Evolutionary conservation across 2,329 filamentous ascomycete species (phyloP), one percentile per base, ranked within the genome.

Genomic region (Dryadomyces quercivorus): DNA sequence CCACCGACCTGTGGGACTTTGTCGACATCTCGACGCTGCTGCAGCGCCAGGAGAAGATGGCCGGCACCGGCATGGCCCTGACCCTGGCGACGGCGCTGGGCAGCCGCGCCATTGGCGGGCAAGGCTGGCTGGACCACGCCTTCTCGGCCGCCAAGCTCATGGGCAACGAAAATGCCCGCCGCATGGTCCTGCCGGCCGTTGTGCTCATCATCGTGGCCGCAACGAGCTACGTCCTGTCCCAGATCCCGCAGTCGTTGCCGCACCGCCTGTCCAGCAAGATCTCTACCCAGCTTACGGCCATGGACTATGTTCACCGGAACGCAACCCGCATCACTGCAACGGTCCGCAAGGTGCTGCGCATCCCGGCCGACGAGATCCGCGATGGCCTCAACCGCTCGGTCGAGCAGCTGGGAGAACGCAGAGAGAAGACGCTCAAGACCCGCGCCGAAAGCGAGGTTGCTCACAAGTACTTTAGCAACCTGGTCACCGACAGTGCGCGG

Each of bases 251-350:
- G 53, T 93, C 92, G 0, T 81, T 98, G 0, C 93, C 93, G 1
- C 85, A 85, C 53, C 89, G 90, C 12, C 80, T 98, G 6, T 85
- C 86, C 45, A 78, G 78, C 64, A 97, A 97, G 71, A 86, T 98
- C 56, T 85, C 89, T 2, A 74, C 81, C 36, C 88, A 90, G 63
- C 82, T 98, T 42, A 73, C 80, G 8, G 79, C 86, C 18, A 82
- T 95, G 64, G 93, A 98, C 71, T 98, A 97, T 66, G 88, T 93
- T 1, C 93, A 98, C 69, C 72, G 81, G 60, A 98, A 98, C 72
- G 82, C 90, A 47, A 75, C 79, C 18, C 87, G 93, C 53, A 94
- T 98, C 63, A 85, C 88, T 21, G 78, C 81, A 26, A 86, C 94
- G 54, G 89, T 95, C 45, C 88, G 92, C 61, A 88, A 90, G 66